Conservation (phyloP, 306 rosid genomes). For the Vigna trinervia region DNA sequence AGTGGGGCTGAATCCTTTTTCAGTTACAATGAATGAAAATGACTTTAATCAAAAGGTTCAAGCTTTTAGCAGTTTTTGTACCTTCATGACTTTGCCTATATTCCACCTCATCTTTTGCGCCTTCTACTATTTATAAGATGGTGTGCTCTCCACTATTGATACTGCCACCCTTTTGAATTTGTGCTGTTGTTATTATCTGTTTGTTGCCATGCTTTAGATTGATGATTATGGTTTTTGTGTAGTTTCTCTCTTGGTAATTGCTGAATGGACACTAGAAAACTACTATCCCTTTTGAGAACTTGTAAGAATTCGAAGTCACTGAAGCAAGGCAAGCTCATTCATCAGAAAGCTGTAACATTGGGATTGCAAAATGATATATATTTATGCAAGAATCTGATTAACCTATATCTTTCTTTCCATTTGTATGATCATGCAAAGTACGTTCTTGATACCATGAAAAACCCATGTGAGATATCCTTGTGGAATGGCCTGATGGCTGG, state of each 20-base stretch:
- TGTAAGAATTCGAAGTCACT: conserved; percentile 57
- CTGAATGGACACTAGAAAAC: conserved; percentile 60
- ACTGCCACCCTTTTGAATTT: conserved; percentile 5
- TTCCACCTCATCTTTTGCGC: background rate
- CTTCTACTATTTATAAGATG: background rate
- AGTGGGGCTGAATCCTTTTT: too few relatives aligned
- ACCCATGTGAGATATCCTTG: conserved; percentile 61
- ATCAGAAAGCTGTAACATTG: conserved; percentile 65
- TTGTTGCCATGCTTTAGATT: conserved; percentile 30
- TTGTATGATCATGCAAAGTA: conserved; percentile 53
- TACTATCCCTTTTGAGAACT: conserved; percentile 58
- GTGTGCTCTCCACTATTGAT: conserved; percentile 20
- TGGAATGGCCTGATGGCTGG: conserved; percentile 79
- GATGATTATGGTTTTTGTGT: conserved; percentile 2
- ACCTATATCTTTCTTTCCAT: conserved; percentile 63
- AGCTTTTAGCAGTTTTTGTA: conserved; percentile 1
- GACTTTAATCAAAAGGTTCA: background rate
- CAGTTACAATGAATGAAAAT: conserved; percentile 1
- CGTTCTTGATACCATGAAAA: conserved; percentile 55
- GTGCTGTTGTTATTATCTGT: background rate
- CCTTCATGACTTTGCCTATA: background rate
- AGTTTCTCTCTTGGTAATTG: conserved; percentile 9
- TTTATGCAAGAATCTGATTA: conserved; percentile 63
- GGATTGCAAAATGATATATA: conserved; percentile 61
- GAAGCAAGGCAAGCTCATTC: conserved; percentile 66